phyloP scores from a whole-genome alignment of 2,329 filamentous ascomycete genomes.

The Pseudofabraea citricarpa region DNA sequence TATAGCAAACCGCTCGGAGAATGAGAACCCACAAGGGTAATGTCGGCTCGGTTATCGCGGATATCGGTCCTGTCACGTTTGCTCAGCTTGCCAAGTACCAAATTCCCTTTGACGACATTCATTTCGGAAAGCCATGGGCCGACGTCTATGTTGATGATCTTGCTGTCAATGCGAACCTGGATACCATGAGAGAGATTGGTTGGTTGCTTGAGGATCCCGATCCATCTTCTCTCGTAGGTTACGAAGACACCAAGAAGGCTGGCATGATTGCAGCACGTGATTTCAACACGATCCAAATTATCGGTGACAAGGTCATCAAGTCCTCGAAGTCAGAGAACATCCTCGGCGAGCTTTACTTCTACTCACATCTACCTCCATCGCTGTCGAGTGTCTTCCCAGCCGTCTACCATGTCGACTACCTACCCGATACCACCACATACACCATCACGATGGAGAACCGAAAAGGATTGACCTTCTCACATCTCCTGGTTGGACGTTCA shows the following conservation, averaged over 20 bases:
- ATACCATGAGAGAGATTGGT: conserved; percentile 25
- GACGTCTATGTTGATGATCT: conserved; percentile 26
- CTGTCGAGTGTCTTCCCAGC: conserved; percentile 19
- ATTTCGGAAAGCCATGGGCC: conserved; percentile 27
- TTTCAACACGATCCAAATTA: conserved; percentile 28
- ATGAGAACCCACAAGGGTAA: conserved; percentile 26
- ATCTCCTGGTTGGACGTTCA: conserved; percentile 26
- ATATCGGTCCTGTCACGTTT: conserved; percentile 23
- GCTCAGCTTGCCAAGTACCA: conserved; percentile 23
- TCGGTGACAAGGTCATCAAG: conserved; percentile 27
- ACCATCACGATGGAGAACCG: conserved; percentile 27
- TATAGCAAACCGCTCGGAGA: conserved; percentile 24
- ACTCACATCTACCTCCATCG: conserved; percentile 24
- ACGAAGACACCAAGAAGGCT: conserved; percentile 18
- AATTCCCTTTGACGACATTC: conserved; percentile 26
- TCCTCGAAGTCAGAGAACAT: conserved; percentile 27
- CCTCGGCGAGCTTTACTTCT: conserved; percentile 29
- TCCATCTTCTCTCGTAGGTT: conserved; percentile 10
- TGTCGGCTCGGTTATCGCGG: conserved; percentile 23
- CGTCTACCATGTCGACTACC: conserved; percentile 23
- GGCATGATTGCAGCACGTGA: conserved; percentile 26
- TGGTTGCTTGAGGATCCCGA: conserved; percentile 25
- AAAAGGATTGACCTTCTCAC: conserved; percentile 24
- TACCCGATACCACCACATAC: conserved; percentile 22
- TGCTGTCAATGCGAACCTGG: conserved; percentile 25